Evolutionary conservation across 768 basidiomycete genomes (phyloP).

Genomic region (Pleurotus djamor): DNA sequence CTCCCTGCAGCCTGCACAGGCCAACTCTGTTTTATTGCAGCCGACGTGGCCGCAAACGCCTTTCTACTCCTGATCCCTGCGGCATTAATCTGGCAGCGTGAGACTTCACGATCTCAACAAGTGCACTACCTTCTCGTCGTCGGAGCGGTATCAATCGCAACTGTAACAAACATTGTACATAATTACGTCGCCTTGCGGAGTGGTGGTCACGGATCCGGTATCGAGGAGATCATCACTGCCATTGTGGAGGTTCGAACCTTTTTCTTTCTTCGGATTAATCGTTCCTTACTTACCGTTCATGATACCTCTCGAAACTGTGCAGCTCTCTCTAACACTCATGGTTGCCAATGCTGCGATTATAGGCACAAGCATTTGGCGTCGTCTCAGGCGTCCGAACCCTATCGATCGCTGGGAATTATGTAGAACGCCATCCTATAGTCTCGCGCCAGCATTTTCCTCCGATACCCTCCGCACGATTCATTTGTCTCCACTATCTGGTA

Average conservation of each 20-base stretch:
- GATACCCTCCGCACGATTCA: slow-evolving; percentile 3
- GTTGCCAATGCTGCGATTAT: slow-evolving; percentile 40
- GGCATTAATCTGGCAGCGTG: slow-evolving; percentile 34
- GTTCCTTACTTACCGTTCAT: not conserved
- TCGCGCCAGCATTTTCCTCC: not conserved
- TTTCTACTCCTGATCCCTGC: slow-evolving; percentile 41
- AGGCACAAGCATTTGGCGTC: slow-evolving; percentile 27
- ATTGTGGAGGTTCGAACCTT: slow-evolving; percentile 30
- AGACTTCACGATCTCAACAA: slow-evolving; percentile 24
- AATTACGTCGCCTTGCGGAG: slow-evolving; percentile 25
- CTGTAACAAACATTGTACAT: slow-evolving; percentile 32
- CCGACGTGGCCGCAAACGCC: slow-evolving; percentile 37
- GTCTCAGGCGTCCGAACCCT: not conserved
- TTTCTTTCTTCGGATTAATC: not conserved
- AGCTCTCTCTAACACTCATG: slow-evolving; percentile 35
- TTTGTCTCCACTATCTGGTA: not conserved
- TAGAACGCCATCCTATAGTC: slow-evolving; percentile 1
- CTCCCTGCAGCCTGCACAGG: not conserved
- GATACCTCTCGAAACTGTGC: not conserved
- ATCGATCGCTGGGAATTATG: slow-evolving; percentile 1
- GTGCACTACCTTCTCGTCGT: slow-evolving; percentile 40
- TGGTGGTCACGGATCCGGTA: slow-evolving; percentile 9
- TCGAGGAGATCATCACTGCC: slow-evolving; percentile 22
- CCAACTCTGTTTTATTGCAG: slow-evolving; percentile 10
- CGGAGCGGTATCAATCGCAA: slow-evolving; percentile 37